Base-by-base conservation (phyloP, 306 rosid genomes). In the Vigna hirtella region DNA sequence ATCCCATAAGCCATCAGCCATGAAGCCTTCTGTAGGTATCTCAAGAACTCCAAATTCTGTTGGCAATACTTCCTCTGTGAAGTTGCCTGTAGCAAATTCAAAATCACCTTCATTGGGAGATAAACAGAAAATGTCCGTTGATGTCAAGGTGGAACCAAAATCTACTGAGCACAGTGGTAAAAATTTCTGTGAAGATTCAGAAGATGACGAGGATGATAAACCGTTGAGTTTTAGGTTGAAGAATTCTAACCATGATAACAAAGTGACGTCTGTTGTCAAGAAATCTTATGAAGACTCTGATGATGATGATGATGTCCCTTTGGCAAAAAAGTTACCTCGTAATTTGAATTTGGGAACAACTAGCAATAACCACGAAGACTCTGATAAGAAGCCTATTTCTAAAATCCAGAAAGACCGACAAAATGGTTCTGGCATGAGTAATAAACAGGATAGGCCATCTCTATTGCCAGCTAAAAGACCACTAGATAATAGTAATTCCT, bases 121-220 rank as follows among this genome's bases (percentile, higher is more conserved):
- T 52, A 83, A 66, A 13, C 66, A 66, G 59, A 82, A 79, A 66
- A 48, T 15, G 65, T 18, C 82, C 55, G 10, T 66, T 77, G 28
- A 52, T 72, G 68, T 77, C 62, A 83, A 86, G 79, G 64, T 62
- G 77, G 81, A 83, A 62, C 45, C 26, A 15, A 45, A 70, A 20
- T 9, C 61, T 40, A 18, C 79, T 9, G 48, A 76, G 58, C 64
- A 14, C 12, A 6, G 22, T 69, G 8, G 72, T 9, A 69, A 55
- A 28, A n/a, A 9, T 65, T 12, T 52, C 12, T 34, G 15, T 53
- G 81, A 76, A 26, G 87, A 83, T 73, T 83, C 78, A 13, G 89
- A 86, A 50, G 89, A 86, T 7, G 85, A 86, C 5, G 85, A 86
- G 65, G 87, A 86, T 83, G 16, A 68, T 52, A 80, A 86, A 62